Evolutionary conservation across 345 rosid genomes (phyloP), one percentile per base, ranked within the genome.

Genomic region (Angophora floribunda): DNA sequence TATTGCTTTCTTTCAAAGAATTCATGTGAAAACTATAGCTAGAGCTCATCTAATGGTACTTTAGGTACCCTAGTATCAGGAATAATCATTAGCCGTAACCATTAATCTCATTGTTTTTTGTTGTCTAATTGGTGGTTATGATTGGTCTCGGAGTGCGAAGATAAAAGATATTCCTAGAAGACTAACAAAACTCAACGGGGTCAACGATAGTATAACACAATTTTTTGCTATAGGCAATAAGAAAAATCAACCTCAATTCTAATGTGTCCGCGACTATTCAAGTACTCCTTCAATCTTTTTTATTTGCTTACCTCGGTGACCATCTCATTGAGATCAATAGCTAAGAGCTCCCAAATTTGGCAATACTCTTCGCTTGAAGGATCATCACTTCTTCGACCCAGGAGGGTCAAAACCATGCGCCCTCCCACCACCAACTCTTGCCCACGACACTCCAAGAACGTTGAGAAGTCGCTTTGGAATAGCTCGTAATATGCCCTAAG

Each of bases 391-490:
- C 88, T 87, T 89, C 93, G 91, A n/a, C 93, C 96, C 14, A 53
- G 13, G 4, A 89, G 79, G 8, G 91, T 91, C 14, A 95, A 87
- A 30, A 95, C 91, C 93, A 94, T 93, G 9, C 92, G 85, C 1
- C 95, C 95, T 26, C 91, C 89, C 14, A 86, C 19, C 12, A 91
- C 82, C 7, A 95, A 22, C 89, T 96, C 97, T 75, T 93, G 53
- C 2, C 92, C 90, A 3, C 95, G 92, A 14, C 87, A 87, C 45
- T 86, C 90, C n/a, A 93, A 80, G 89, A 96, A 93, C 49, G 44
- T 19, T 1, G 91, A 88, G 89, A 96, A 95, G 84, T 96, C 97
- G 14, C 49, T 61, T n/a, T 92, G 87, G 84, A 94, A 95, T 30
- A 93, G 96, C 53, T 88, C 59, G n/a, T 87, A 84, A 86, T 93